Base-by-base conservation (phyloP, 768 basidiomycete species). In the Mycena olivaceomarginata region DNA sequence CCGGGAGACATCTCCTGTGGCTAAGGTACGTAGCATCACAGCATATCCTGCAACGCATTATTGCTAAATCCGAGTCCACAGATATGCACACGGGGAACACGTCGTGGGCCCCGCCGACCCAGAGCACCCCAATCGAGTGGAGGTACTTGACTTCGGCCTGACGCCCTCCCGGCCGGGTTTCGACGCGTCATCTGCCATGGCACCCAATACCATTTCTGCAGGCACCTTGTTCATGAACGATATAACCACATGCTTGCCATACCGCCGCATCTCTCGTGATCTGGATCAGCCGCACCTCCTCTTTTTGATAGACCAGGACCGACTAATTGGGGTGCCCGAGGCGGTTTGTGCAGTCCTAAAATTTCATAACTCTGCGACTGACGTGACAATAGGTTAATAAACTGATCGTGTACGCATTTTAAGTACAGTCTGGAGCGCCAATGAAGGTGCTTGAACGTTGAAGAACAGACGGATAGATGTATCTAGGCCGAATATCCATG, bases 61-160 rank as follows among this genome's bases (percentile, higher is more conserved):
- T 10, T 15, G 5, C 67, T 65, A 2, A 67, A 16, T 20, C 22
- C 31, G 13, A 1, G 10, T n/a, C 8, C 4, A 8, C 45, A 77
- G 78, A 67, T 76, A 79, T 20, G 78, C 76, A 12, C 78, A 79
- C 31, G 78, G 78, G 41, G 78, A 79, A 39, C 75, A 75, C 8
- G 78, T 78, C 3, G 77, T 75, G 3, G 60, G 68, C 16, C 70
- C 77, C 20, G 48, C 67, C 9, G 59, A 72, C 45, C 25, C 57
- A 4, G 59, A 11, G 0, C 48, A 64, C 65, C 73, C 73, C 2
- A 22, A 20, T 10, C 65, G 64, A 8, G 64, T 78, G 11, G 73
- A 76, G 46, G 39, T 79, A 0, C 56, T 79, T 3, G 78, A 79
- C 53, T 79, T 79, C 37, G 70, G 78, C 0, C 53, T 78, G 11